Evolutionary conservation across 2,329 filamentous ascomycete species (phyloP).

Genomic region (Cytospora chrysosperma): DNA sequence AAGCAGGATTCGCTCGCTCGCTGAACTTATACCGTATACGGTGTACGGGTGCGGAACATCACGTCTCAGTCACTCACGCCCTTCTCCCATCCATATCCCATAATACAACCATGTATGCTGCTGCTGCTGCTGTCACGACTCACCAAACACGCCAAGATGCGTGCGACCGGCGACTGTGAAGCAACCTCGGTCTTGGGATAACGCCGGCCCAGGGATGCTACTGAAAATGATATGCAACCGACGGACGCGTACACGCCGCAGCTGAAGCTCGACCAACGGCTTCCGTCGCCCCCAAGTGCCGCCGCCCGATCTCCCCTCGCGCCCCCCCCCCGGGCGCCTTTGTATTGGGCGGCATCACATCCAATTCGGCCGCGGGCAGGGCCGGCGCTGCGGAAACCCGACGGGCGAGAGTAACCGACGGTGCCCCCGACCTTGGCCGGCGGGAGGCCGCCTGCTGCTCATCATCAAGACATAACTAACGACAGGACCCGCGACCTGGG

Average conservation of each 20-base stretch:
- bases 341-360: slow-evolving; percentile 16
- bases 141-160: slow-evolving; percentile 10
- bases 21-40: slow-evolving; percentile 11
- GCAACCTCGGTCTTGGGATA: not conserved
- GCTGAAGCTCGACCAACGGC: not conserved
- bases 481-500: slow-evolving; percentile 1
- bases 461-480: not conserved
- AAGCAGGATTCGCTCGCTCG: slow-evolving; percentile 15
- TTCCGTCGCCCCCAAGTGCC: not conserved
- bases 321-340: not conserved
- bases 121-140: not conserved
- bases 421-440: not conserved
- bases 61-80: slow-evolving; percentile 7
- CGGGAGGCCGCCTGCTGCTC: slow-evolving; percentile 2
- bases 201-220: not conserved
- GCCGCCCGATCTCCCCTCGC: slow-evolving; percentile 6
- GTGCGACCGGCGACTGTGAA: not conserved
- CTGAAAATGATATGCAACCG: not conserved
- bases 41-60: slow-evolving; percentile 1
- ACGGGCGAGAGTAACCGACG: not conserved
- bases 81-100: not conserved
- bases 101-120: not conserved
- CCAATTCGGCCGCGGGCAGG: slow-evolving; percentile 19
- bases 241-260: not conserved
- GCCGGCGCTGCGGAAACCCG: slow-evolving; percentile 2